Base-by-base conservation (phyloP, 495 filamentous ascomycete species). In the Xanthoparmelia taractica region DNA sequence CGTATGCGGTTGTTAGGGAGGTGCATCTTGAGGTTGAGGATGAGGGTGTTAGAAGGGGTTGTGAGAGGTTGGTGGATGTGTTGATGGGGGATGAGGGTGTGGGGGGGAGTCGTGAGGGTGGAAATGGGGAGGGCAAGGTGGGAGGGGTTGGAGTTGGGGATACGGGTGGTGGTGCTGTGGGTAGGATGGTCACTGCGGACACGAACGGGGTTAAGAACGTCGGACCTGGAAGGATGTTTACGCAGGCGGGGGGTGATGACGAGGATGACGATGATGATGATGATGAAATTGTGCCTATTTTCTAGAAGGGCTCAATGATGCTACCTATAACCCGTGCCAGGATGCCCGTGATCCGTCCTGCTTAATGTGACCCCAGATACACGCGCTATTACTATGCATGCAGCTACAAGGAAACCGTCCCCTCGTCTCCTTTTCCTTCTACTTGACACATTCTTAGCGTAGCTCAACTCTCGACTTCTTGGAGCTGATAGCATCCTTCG, bases 1-100 rank as follows among this genome's bases (percentile, higher is more conserved):
- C 93, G 8, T 97, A 98, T 73, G 89, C 91, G 0, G 86, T 97
- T 58, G 80, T 98, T 38, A 78, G 93, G 61, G 94, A 97, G 71
- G 85, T 87, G 38, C 94, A 98, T 79, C 68, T 90, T 63, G 79
- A 83, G 50, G 84, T 92, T 17, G 80, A 92, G 36, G 78, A 96
- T 71, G 92, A 96, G 59, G 85, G 78, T 25, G 90, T 98, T 45
- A 80, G 82, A 64, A 92, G 96, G 69, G 88, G 84, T 20, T 94
- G 90, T 68, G 94, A 98, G 71, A 80, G 94, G 68, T 68, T 97
- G 58, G 94, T 98, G 41, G 90, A 98, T 67, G 84, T 98, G 17
- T 70, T 98, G 48, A 95, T 96, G 92, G 80, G 88, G 57, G 91
- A 92, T 64, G 94, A 81, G 65, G 68, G 17, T 25, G 60, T 48